Percentiles rank a stretch among this genome's conserved stretches.
Conservation (phyloP, 2,329 filamentous ascomycete genomes). For the Dothideomycetidae sp. region DNA sequence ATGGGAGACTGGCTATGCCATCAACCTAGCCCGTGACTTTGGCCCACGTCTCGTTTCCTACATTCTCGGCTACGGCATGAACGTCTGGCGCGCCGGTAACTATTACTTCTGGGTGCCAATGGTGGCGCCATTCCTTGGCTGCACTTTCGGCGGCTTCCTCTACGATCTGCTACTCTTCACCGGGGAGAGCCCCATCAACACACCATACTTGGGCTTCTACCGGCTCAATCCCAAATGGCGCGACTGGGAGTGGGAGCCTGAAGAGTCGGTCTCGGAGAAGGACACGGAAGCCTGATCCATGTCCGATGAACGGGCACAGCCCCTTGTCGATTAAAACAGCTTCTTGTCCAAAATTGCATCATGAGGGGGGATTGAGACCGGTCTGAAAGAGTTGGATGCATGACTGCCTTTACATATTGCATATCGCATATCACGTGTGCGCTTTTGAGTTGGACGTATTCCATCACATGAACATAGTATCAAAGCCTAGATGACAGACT, state of each 20-base stretch:
- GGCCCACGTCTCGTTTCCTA: slow-evolving; percentile 54
- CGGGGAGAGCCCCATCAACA: slow-evolving; percentile 47
- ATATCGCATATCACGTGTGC: too few relatives aligned
- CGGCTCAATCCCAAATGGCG: slow-evolving; percentile 5
- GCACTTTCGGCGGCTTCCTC: slow-evolving; percentile 47
- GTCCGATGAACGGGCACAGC: too few relatives aligned
- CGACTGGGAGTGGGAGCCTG: slow-evolving; percentile 8
- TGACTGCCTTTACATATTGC: too few relatives aligned
- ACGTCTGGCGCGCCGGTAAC: slow-evolving; percentile 46
- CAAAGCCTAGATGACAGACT: too few relatives aligned
- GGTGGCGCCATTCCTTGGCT: slow-evolving; percentile 50
- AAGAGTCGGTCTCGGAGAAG: neutral
- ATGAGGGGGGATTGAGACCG: too few relatives aligned
- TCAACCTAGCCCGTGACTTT: slow-evolving; percentile 58
- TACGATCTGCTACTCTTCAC: slow-evolving; percentile 56
- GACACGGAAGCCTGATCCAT: slow-evolving; percentile 8
- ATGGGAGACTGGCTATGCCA: slow-evolving; percentile 53
- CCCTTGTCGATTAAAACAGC: too few relatives aligned
- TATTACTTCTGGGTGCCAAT: slow-evolving; percentile 46
- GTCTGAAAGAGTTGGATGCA: too few relatives aligned
- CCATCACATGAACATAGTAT: too few relatives aligned
- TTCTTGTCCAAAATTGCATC: too few relatives aligned
- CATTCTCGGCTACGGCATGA: slow-evolving; percentile 47
- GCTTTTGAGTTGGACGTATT: too few relatives aligned
- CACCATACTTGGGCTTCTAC: slow-evolving; percentile 31